A percentile compares a stretch with the other conserved stretches of the same genome.
Conservation (phyloP, 2,329 filamentous ascomycete genomes). For the Pseudogymnoascus sp. region DNA sequence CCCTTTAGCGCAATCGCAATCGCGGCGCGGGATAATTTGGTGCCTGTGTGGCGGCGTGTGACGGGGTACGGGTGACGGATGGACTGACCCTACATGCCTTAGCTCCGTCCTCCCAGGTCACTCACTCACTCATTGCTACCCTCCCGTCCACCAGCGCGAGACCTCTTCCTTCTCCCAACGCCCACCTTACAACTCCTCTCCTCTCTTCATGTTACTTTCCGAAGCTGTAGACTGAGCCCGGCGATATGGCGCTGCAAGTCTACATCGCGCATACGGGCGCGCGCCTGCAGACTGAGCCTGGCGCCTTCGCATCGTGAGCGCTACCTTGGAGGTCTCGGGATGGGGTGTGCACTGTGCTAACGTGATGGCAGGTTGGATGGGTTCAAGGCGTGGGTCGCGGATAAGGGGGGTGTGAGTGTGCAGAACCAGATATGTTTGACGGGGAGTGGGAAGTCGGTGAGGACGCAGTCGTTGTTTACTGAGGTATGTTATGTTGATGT, state of each 20-base stretch:
- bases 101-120: conserved; percentile 5
- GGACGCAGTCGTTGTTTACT: conserved; percentile 60
- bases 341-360: conserved; percentile 14
- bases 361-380: conserved; percentile 60
- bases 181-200: background rate
- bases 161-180: background rate
- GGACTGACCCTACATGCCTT: conserved; percentile 6
- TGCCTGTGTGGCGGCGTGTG: conserved; percentile 8
- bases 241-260: conserved; percentile 76
- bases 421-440: conserved; percentile 84
- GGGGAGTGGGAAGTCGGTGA: conserved; percentile 48
- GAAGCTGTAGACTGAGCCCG: conserved; percentile 23
- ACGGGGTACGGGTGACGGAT: conserved; percentile 2
- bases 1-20: background rate
- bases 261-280: conserved; percentile 90
- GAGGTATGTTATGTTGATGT: conserved; percentile 55
- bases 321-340: conserved; percentile 1
- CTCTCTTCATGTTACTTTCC: conserved; percentile 11
- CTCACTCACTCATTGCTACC: conserved; percentile 5
- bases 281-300: conserved; percentile 69
- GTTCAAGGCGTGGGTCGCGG: conserved; percentile 71
- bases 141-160: background rate
- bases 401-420: conserved; percentile 61
- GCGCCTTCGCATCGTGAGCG: conserved; percentile 64
- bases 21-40: conserved; percentile 3